A percentile compares a stretch with the other conserved stretches of the same genome.
Conservation (phyloP, 345 rosid species). For the Populus simonii region DNA sequence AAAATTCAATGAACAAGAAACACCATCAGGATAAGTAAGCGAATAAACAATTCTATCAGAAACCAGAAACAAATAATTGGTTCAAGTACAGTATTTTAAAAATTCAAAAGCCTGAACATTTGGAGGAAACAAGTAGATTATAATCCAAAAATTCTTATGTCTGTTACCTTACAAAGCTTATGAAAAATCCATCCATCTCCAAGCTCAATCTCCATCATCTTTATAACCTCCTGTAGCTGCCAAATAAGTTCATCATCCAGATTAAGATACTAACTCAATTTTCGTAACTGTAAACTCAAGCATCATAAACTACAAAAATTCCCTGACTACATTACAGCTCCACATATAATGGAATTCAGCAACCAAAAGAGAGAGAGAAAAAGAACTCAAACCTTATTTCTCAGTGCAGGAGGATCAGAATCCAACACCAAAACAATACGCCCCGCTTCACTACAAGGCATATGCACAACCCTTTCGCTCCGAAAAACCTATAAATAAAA, state of each 20-base stretch:
- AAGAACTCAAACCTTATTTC: constrained; percentile 51
- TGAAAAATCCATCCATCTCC: constrained; percentile 81
- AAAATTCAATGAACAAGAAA: background rate
- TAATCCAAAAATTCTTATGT: background rate
- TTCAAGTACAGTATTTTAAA: background rate
- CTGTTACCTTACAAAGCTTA: constrained; percentile 59
- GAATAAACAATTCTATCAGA: background rate
- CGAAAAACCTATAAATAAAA: constrained; percentile 51
- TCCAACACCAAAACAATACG: constrained; percentile 56
- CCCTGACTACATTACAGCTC: background rate
- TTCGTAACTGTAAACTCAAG: background rate
- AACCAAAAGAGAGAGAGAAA: background rate
- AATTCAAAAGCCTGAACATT: background rate
- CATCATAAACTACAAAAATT: background rate
- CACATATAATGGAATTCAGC: background rate
- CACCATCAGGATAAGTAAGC: too few species aligned
- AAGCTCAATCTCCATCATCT: constrained; percentile 80
- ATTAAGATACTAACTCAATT: background rate
- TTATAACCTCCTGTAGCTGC: constrained; percentile 72
- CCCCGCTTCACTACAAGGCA: constrained; percentile 30
- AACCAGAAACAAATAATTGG: background rate
- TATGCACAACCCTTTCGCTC: constrained; percentile 50
- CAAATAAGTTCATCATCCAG: background rate
- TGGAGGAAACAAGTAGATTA: background rate
- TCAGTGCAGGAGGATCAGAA: constrained; percentile 51